Evolutionary conservation across 495 filamentous ascomycete species (phyloP), one percentile per base, ranked within the genome.

Genomic region (Penicilliopsis zonata): DNA sequence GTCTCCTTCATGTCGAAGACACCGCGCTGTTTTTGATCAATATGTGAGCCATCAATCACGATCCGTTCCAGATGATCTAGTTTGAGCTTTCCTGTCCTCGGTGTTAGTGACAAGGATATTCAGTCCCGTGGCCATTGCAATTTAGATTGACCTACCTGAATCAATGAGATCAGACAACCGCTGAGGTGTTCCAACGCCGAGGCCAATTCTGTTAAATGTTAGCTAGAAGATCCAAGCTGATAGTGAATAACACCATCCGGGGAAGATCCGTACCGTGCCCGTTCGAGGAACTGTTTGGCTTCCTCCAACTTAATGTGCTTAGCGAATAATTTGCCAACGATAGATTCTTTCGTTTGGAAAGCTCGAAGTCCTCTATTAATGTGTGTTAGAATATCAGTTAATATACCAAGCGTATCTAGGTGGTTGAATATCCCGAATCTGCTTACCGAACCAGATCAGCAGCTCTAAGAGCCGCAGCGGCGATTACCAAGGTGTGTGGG

Each of bases 281-380:
- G 83, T 55, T 61, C 55, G 10, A 87, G 71, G 53, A 80, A 80
- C 30, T 80, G 69, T 34, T 87, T 74, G 12, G 85, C 80, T 40
- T 95, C 92, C 33, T 82, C 70, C 4, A 98, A 42, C 57, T 98
- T 98, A 61, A 98, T 94, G 41, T 98, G 90, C 50, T 98, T 98
- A 5, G 92, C 88, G 53, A 98, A 98, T 31, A 96, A 65, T 54
- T 98, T 98, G 14, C 81, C 85, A 2, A 96, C 76, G 27, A 66
- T 62, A 16, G 67, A 74, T 13, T 81, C 72, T 51, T 87, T 86
- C 9, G 66, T 77, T 43, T 86, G 79, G 47, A 86, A 93, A 33
- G 70, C 67, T 20, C 82, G 74, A 12, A 95, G 58, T 4, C 75
- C 69, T 42, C 86, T 85, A 38, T 9, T n/a, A n/a, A n/a, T n/a